Base-by-base conservation (phyloP, 2,329 filamentous ascomycete species). In the Calonectria ilicicola region DNA sequence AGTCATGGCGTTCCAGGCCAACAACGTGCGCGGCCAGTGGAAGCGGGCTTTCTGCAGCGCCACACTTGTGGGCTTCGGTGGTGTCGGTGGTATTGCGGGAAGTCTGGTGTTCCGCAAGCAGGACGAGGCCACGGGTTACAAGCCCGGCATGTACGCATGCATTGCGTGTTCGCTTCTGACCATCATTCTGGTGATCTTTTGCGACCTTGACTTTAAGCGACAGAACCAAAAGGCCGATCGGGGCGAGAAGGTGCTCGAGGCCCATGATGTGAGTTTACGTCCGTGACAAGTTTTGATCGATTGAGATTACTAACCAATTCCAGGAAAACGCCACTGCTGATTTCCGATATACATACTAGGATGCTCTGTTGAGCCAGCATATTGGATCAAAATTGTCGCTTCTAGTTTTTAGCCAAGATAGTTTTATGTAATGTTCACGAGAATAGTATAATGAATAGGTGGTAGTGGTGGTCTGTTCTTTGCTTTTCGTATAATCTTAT, bases 11-110 rank as follows among this genome's bases (percentile, higher is more conserved):
- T 97, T 95, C 85, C 94, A 96, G 85, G 94, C 94, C 49, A 97
- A 96, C 85, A 97, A 97, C 83, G 93, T 97, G 80, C 92, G 94
- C 66, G 95, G 94, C 0, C 94, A 97, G 84, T 97, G 94, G 94
- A 97, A 96, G 86, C 91, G 95, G 60, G 94, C 94, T 1, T 92
- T 97, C 77, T 93, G 91, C 81, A 94, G 91, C 72, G 93, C 94
- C 2, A 93, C 92, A 0, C 88, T 96, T 2, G 93, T 97, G 4
- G 93, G 93, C 1, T 91, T 94, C 63, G 94, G 94, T 9, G 94
- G 93, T 2, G 86, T 97, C 29, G 95, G 95, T 44, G 94, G 95
- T 40, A 97, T 97, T 74, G 90, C 91, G 1, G 94, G 94, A 29
- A 91, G 90, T 76, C 86, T 95, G 69, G 92, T 96, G 14, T 97